phyloP scores from a whole-genome alignment of 768 basidiomycete species.

The Suillus decipiens region DNA sequence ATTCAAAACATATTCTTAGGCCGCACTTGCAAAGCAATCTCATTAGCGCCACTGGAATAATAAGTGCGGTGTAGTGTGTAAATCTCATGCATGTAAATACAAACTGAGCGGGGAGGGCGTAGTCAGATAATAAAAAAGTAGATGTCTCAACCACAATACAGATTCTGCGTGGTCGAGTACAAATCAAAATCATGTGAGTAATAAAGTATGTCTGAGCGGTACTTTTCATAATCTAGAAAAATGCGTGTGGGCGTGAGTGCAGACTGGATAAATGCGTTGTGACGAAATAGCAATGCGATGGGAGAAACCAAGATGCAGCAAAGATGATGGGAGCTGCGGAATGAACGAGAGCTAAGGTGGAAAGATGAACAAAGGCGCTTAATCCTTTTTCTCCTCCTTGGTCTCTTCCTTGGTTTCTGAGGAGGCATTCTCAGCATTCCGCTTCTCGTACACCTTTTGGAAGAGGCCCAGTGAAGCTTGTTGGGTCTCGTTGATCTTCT shows the following conservation, averaged over 20 bases:
- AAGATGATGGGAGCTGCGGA: not conserved
- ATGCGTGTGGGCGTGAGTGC: constrained; percentile 28
- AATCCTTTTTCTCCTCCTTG: constrained; percentile 85
- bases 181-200: constrained; percentile 8
- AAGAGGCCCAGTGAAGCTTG: constrained; percentile 94
- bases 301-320: not conserved
- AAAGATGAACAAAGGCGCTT: constrained; percentile 29
- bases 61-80: not conserved
- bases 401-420: constrained; percentile 41
- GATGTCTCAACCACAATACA: not conserved
- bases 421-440: constrained; percentile 66
- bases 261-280: constrained; percentile 4
- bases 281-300: constrained; percentile 8
- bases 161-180: not conserved
- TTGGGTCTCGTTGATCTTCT: constrained; percentile 93
- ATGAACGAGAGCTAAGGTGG: not conserved
- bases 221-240: constrained; percentile 29
- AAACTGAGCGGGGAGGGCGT: constrained; percentile 7
- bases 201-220: constrained; percentile 19
- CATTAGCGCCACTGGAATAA: not conserved
- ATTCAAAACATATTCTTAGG: too few relatives aligned
- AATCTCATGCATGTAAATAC: not conserved
- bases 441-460: constrained; percentile 98
- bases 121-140: constrained; percentile 4
- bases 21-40: not conserved